Conservation (phyloP, 1,284 basidiomycete genomes). For the Rhizoctonia solani region DNA sequence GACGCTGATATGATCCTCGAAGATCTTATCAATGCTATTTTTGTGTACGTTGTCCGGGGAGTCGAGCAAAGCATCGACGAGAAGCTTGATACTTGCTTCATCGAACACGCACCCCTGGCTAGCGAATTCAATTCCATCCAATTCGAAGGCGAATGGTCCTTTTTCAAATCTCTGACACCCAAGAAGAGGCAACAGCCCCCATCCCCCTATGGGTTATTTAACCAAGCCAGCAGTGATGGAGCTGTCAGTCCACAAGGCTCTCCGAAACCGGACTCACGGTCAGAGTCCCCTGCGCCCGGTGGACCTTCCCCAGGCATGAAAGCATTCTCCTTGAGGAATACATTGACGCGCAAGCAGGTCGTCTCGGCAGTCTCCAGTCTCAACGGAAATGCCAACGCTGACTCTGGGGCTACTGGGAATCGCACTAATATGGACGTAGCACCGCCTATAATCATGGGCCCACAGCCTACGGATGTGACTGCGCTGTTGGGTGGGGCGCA, state of each 20-base stretch:
- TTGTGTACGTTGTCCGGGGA: slow-evolving; percentile 94
- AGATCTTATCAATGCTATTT: slow-evolving; percentile 93
- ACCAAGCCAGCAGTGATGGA: slow-evolving; percentile 18
- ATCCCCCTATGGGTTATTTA: slow-evolving; percentile 16
- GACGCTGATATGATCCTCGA: slow-evolving; percentile 79
- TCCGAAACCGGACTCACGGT: neutral
- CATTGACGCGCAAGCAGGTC: slow-evolving; percentile 21
- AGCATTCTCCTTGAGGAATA: slow-evolving; percentile 19
- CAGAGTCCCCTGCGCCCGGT: slow-evolving; percentile 7
- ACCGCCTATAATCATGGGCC: slow-evolving; percentile 38
- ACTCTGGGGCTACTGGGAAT: slow-evolving; percentile 3
- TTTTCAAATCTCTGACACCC: slow-evolving; percentile 69
- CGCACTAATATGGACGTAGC: slow-evolving; percentile 12
- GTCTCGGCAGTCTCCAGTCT: neutral
- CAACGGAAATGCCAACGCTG: neutral
- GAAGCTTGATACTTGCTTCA: slow-evolving; percentile 78
- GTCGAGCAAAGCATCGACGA: slow-evolving; percentile 88
- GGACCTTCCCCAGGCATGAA: neutral
- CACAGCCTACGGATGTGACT: slow-evolving; percentile 69
- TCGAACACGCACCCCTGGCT: slow-evolving; percentile 82
- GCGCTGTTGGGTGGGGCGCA: slow-evolving; percentile 88
- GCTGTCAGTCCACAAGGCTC: neutral
- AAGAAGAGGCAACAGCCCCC: slow-evolving; percentile 44
- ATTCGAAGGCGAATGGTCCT: slow-evolving; percentile 96
- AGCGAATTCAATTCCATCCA: slow-evolving; percentile 81